A percentile compares a stretch with the other conserved stretches of the same genome.
Conservation (phyloP, 495 filamentous ascomycete species). For the Cercophora newfieldiana region DNA sequence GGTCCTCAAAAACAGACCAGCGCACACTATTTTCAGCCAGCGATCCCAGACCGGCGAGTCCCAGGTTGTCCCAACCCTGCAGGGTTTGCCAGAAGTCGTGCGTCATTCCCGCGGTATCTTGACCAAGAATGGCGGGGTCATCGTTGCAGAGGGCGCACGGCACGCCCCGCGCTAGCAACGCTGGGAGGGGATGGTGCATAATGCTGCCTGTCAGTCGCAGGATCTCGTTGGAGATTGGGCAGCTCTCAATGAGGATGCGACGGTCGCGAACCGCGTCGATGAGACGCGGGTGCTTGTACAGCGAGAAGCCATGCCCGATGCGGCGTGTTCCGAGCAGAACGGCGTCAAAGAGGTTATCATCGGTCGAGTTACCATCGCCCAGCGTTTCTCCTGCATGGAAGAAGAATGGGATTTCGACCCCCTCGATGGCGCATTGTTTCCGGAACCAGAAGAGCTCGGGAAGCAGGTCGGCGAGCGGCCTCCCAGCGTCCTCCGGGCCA, state of each 20-base stretch:
- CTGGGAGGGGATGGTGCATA: constrained; percentile 77
- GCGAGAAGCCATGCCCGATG: constrained; percentile 83
- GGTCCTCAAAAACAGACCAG: constrained; percentile 87
- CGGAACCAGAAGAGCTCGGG: constrained; percentile 92
- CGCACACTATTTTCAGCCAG: constrained; percentile 90
- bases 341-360: constrained; percentile 88
- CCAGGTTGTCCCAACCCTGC: constrained; percentile 82
- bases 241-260: constrained; percentile 83
- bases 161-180: constrained; percentile 81
- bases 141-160: constrained; percentile 77
- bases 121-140: constrained; percentile 79
- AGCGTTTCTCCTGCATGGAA: constrained; percentile 89
- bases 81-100: constrained; percentile 93
- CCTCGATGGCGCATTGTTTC: constrained; percentile 75
- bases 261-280: constrained; percentile 84
- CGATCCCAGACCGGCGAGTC: constrained; percentile 75
- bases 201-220: constrained; percentile 70
- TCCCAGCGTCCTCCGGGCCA: constrained; percentile 77
- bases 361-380: constrained; percentile 71
- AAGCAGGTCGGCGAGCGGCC: constrained; percentile 71
- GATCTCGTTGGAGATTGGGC: constrained; percentile 79
- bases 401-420: constrained; percentile 88
- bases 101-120: constrained; percentile 72
- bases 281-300: constrained; percentile 90
- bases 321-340: constrained; percentile 82